Conservation (phyloP, 1,139 yeast species). For the Kodamaea fungicola region DNA sequence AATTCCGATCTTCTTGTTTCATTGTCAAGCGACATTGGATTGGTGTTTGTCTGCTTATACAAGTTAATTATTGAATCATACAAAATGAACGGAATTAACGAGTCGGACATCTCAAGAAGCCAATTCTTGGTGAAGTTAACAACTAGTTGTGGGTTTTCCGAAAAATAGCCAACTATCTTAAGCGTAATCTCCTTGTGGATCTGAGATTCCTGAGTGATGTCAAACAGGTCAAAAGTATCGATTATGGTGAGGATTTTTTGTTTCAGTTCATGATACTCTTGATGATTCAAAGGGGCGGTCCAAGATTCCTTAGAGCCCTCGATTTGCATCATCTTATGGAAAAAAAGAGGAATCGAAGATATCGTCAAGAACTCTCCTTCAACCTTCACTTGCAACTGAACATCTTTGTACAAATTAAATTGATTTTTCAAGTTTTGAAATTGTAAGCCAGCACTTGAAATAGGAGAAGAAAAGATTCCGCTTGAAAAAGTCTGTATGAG, state of each 20-base stretch:
- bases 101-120: conserved; percentile 43
- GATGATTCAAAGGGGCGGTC: conserved; percentile 32
- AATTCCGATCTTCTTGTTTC: conserved; percentile 17
- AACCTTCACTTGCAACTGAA: conserved; percentile 35
- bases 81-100: conserved; percentile 42
- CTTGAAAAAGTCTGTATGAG: conserved; percentile 28
- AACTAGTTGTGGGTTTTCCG: conserved; percentile 10
- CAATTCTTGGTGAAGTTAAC: conserved; percentile 39
- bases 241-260: conserved; percentile 26
- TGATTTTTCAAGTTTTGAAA: conserved; percentile 39
- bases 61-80: conserved; percentile 32
- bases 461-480: conserved; percentile 42
- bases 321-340: conserved; percentile 23
- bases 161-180: conserved; percentile 16
- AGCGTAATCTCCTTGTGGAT: conserved; percentile 24
- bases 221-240: conserved; percentile 17
- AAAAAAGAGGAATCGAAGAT: conserved; percentile 34
- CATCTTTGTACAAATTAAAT: conserved; percentile 41
- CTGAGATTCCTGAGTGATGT: conserved; percentile 18
- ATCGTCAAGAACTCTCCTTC: conserved; percentile 22
- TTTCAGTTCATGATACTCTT: conserved; percentile 34
- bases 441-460: conserved; percentile 8
- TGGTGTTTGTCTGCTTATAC: conserved; percentile 14
- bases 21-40: conserved; percentile 7
- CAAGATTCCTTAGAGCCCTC: conserved; percentile 21